Percentiles rank a stretch among this genome's conserved stretches.
Conservation (phyloP, 2,329 filamentous ascomycete genomes). For the Septoria petroselini region DNA sequence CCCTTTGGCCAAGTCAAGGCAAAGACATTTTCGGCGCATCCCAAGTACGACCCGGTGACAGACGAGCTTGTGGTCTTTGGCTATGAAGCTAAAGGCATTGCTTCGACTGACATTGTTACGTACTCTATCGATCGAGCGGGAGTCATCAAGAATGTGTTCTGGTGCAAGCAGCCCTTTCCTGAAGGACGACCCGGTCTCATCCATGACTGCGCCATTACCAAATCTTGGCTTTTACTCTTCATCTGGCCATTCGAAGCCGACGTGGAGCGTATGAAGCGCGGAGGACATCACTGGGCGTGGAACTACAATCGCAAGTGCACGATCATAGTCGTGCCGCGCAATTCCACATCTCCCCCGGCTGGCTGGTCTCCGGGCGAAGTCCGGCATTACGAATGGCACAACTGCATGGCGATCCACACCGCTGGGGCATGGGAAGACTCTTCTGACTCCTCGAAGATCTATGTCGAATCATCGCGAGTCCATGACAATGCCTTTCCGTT, state of each 20-base stretch:
- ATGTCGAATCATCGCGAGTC: slow-evolving; percentile 41
- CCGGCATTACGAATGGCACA: slow-evolving; percentile 24
- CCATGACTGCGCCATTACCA: slow-evolving; percentile 42
- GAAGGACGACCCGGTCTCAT: slow-evolving; percentile 35
- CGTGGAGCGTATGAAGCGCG: slow-evolving; percentile 39
- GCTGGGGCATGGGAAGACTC: slow-evolving; percentile 44
- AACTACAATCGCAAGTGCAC: slow-evolving; percentile 30
- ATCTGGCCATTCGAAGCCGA: slow-evolving; percentile 41
- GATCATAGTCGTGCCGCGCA: slow-evolving; percentile 30
- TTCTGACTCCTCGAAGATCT: slow-evolving; percentile 34
- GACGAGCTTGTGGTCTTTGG: slow-evolving; percentile 45
- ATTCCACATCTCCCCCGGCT: slow-evolving; percentile 18
- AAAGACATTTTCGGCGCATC: slow-evolving; percentile 46
- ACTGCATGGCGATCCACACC: slow-evolving; percentile 44
- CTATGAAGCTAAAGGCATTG: slow-evolving; percentile 42
- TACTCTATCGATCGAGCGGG: slow-evolving; percentile 43
- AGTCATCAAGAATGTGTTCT: slow-evolving; percentile 41
- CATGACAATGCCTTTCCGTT: slow-evolving; percentile 46
- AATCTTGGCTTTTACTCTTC: slow-evolving; percentile 41
- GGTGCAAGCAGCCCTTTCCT: slow-evolving; percentile 42
- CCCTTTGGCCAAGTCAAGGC: slow-evolving; percentile 42
- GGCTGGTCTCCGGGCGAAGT: slow-evolving; percentile 24
- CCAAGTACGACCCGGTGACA: slow-evolving; percentile 45
- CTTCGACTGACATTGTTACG: slow-evolving; percentile 40
- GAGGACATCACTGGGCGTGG: slow-evolving; percentile 44